These are phyloP conservation scores for Diaporthe sp. DNA, from an alignment of 2,329 filamentous ascomycete species.

Conservation along the genomic window DNA sequence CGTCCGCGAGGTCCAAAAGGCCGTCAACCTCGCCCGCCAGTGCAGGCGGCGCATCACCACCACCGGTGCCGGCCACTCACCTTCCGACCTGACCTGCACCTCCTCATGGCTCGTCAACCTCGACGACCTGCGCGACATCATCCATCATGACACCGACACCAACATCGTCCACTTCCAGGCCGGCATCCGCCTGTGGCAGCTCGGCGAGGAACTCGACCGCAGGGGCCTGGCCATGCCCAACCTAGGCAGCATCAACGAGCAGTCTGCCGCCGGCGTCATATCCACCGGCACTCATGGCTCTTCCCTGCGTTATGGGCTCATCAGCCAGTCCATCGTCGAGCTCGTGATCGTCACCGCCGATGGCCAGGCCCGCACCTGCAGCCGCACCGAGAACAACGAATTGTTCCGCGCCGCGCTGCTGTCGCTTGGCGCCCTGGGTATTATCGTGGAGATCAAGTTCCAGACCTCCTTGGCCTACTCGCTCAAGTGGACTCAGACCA, in stretches of 20 bases:
- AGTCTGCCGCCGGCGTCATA: constrained; percentile 93
- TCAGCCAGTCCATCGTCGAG: constrained; percentile 82
- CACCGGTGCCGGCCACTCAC: constrained; percentile 41
- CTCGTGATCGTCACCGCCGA: constrained; percentile 87
- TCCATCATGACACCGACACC: constrained; percentile 76
- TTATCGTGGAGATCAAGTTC: constrained; percentile 91
- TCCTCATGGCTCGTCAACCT: constrained; percentile 69
- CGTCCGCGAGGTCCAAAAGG: constrained; percentile 85
- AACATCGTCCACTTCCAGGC: constrained; percentile 83
- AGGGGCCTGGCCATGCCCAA: constrained; percentile 89
- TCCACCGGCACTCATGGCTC: constrained; percentile 95
- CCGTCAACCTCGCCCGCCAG: constrained; percentile 82
- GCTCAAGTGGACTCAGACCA: constrained; percentile 87
- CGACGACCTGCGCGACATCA: constrained; percentile 81
- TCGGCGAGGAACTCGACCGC: constrained; percentile 81
- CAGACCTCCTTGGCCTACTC: constrained; percentile 84
- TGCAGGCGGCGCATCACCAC: constrained; percentile 87
- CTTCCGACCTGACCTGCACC: constrained; percentile 42
- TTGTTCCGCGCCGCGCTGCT: constrained; percentile 91
- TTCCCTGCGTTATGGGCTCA: constrained; percentile 83
- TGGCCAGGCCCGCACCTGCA: constrained; percentile 80
- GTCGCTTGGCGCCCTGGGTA: constrained; percentile 89
- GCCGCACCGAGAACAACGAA: constrained; percentile 75
- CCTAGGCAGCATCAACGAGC: constrained; percentile 93
- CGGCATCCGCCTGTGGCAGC: constrained; percentile 84